Evolutionary conservation across 495 filamentous ascomycete genomes (phyloP).

Genomic region (Pseudoneurospora amorphoporcata): DNA sequence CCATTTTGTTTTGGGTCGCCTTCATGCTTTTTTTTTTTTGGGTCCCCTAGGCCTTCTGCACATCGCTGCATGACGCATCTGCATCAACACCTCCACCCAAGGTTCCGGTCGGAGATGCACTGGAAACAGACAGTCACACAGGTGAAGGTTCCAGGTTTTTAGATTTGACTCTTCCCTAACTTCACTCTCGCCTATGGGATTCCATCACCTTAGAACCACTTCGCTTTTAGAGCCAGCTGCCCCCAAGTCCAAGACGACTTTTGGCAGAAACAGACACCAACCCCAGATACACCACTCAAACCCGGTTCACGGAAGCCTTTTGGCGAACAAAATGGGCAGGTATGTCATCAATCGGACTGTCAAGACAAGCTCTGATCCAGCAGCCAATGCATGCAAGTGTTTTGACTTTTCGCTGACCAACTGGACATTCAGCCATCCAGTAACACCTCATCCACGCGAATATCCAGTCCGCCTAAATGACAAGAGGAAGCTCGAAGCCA

Average conservation of each 20-base stretch:
- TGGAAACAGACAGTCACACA: background rate
- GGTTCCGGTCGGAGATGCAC: background rate
- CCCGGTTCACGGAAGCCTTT: background rate
- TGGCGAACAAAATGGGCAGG: background rate
- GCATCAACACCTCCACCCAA: background rate
- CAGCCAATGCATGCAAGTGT: background rate
- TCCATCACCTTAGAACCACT: background rate
- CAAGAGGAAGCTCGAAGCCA: background rate
- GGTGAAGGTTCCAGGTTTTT: background rate
- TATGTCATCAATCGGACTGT: background rate
- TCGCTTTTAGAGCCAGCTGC: background rate
- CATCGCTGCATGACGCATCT: background rate
- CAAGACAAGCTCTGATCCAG: background rate
- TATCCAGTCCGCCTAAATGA: background rate
- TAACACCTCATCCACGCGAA: background rate
- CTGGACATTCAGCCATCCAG: background rate
- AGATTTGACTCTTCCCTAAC: background rate
- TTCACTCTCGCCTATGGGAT: background rate
- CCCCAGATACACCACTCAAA: background rate
- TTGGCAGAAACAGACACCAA: background rate
- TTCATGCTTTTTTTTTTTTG: too few relatives aligned
- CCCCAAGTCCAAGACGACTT: background rate
- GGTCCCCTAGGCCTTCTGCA: too few relatives aligned
- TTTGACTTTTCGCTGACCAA: background rate
- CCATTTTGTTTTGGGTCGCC: too few relatives aligned